Conservation (phyloP, 306 rosid genomes). For the Coriaria nepalensis region DNA sequence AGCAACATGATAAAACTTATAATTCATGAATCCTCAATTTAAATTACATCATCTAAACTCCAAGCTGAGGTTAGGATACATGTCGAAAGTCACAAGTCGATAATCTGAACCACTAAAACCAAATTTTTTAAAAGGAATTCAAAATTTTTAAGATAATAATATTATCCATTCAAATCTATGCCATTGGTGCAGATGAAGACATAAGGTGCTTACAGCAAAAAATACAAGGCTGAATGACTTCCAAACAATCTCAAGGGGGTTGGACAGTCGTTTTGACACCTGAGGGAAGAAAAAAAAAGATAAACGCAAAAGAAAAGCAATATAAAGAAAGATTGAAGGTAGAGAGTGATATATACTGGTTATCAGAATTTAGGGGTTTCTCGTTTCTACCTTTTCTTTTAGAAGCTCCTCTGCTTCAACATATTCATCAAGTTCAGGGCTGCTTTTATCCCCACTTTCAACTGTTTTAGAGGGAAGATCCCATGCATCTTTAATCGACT, state of each 20-base stretch:
- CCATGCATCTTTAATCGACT: slow-evolving; percentile 93
- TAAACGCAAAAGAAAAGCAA: slow-evolving; percentile 2
- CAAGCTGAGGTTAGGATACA: neutral
- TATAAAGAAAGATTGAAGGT: neutral
- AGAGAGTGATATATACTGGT: too few relatives aligned
- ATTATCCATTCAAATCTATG: neutral
- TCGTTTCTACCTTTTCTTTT: slow-evolving; percentile 71
- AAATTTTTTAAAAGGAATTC: too few relatives aligned
- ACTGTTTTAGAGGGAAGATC: slow-evolving; percentile 56
- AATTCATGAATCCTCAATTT: neutral
- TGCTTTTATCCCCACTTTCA: slow-evolving; percentile 36
- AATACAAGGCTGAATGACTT: slow-evolving; percentile 93
- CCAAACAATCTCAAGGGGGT: slow-evolving; percentile 80
- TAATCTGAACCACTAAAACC: neutral
- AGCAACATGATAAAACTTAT: slow-evolving; percentile 10
- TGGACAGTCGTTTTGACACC: slow-evolving; percentile 60
- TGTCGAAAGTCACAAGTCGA: neutral
- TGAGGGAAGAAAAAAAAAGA: slow-evolving; percentile 13
- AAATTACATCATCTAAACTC: neutral
- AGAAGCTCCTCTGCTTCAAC: slow-evolving; percentile 92
- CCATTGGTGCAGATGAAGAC: slow-evolving; percentile 4
- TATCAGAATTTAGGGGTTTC: neutral
- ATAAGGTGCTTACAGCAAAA: slow-evolving; percentile 61
- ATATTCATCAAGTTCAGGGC: slow-evolving; percentile 70
- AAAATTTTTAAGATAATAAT: too few relatives aligned